Evolutionary conservation across 73 alveolate species (phyloP).

Genomic region (Stentor coeruleus): DNA sequence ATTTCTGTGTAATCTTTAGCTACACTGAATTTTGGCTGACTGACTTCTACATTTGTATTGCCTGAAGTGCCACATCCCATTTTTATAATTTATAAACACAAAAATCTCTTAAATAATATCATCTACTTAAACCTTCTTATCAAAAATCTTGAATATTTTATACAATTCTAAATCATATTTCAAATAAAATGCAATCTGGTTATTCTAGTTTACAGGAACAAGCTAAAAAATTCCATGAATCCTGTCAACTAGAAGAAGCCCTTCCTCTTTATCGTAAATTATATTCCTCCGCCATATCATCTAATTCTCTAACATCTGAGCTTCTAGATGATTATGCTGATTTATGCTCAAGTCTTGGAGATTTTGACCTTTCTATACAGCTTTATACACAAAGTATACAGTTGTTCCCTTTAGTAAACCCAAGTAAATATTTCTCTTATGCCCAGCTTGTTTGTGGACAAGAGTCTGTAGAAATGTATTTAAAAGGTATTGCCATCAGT

Average conservation of each 20-base stretch:
- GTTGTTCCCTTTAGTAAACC: neutral
- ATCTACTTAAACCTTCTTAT: no score
- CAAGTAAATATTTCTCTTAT: neutral
- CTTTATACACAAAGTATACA: neutral
- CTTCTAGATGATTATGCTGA: constrained; percentile 12
- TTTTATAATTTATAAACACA: no score
- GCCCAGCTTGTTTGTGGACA: constrained; percentile 5
- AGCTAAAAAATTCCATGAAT: neutral
- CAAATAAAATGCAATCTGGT: no score
- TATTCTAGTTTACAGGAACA: no score
- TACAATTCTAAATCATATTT: no score
- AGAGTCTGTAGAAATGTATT: neutral
- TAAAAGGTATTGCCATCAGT: neutral
- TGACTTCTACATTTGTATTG: no score
- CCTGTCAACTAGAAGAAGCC: neutral
- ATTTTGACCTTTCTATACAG: neutral
- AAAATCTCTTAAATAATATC: no score
- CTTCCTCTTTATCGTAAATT: neutral
- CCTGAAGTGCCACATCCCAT: no score
- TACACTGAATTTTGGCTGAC: no score
- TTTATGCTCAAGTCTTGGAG: neutral
- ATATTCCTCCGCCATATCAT: neutral
- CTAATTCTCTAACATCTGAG: neutral
- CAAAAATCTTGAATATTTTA: no score
- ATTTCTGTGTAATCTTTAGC: neutral